phyloP scores from a whole-genome alignment of 2,329 filamentous ascomycete species.

The Paecilomyces sp. region DNA sequence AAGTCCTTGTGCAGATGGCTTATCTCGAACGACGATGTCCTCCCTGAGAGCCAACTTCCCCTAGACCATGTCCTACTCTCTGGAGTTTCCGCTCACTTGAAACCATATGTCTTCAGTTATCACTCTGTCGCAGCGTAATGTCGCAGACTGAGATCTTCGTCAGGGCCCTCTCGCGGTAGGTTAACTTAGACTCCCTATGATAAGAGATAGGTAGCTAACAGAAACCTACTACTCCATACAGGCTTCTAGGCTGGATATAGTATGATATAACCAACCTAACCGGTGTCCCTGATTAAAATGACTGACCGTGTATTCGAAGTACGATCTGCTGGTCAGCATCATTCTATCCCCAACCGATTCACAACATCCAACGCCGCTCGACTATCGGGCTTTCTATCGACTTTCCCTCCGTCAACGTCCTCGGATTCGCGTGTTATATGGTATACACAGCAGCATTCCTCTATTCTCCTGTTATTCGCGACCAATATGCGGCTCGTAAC shows the following conservation, averaged over 20 bases:
- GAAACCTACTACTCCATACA: constrained; percentile 34
- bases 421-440: constrained; percentile 60
- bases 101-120: background rate
- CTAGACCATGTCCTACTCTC: background rate
- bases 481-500: constrained; percentile 78
- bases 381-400: constrained; percentile 82
- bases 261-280: constrained; percentile 19
- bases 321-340: constrained; percentile 73
- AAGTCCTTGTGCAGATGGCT: background rate
- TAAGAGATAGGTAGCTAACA: constrained; percentile 11
- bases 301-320: constrained; percentile 18
- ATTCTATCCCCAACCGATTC: constrained; percentile 84
- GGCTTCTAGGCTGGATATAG: constrained; percentile 68
- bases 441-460: constrained; percentile 69
- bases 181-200: constrained; percentile 4
- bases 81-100: background rate
- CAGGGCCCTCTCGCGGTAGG: constrained; percentile 36
- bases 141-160: constrained; percentile 29
- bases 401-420: constrained; percentile 67
- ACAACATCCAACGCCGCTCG: constrained; percentile 69
- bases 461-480: constrained; percentile 68
- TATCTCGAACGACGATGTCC: background rate
- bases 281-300: background rate
- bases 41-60: background rate
- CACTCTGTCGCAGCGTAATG: constrained; percentile 13